Evolutionary conservation across 306 rosid genomes (phyloP), one percentile per base, ranked within the genome.

Genomic region (Acacia confusa): DNA sequence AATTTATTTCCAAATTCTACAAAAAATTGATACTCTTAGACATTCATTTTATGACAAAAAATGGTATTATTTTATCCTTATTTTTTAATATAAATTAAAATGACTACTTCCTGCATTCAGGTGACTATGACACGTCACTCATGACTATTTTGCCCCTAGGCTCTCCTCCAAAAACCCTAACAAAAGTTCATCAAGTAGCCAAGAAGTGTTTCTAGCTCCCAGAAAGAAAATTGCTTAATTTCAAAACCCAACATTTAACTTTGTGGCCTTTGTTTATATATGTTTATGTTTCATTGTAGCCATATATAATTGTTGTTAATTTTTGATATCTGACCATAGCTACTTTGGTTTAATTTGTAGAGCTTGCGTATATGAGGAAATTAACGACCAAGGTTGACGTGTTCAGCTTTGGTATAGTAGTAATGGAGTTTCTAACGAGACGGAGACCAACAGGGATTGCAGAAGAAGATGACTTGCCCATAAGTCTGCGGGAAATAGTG

Each of bases 361-460:
- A 94, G 92, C 82, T 87, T 70, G 96, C 98, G 4, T 94, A 91
- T 87, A 91, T 86, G 87, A 84, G 90, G 78, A 92, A 88, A 79
- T 87, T 88, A 79, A 89, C 92, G 1, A 82, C 94, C n/a, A 92
- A 94, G 81, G 94, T 82, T 34, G 98, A 92, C 1, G 87, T 94
- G 77, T 94, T 91, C 93, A 89, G 98, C 91, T 92, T 91, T 30
- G 98, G 97, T 0, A 82, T 87, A 82, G 86, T 89, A 72, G 70
- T 92, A 79, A 94, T 94, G 96, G 98, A 92, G 85, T 82, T 94
- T 63, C 88, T 94, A 20, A 92, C 94, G 76, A 88, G 80, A 81
- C 87, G 81, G 70, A 91, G 96, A 83, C 97, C 98, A 40, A 94
- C 97, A 25, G 90, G 86, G 71, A 79, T 84, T 76, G 77, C 77